phyloP scores from a whole-genome alignment of 2,329 filamentous ascomycete species.

The Aureobasidium sp. region DNA sequence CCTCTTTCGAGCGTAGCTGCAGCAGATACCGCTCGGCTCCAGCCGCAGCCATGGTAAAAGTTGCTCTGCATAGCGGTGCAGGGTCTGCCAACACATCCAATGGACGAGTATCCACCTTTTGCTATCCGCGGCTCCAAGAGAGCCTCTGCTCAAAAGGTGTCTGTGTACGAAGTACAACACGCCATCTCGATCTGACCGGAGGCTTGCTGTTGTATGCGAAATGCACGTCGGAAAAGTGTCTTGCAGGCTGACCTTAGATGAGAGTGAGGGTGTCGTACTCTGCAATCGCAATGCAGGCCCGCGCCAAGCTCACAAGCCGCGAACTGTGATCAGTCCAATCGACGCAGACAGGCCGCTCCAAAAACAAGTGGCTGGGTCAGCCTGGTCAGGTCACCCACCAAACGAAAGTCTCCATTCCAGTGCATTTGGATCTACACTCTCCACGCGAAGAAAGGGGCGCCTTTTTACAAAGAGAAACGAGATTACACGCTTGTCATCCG shows the following conservation, averaged over 20 bases:
- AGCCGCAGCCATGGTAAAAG: background rate
- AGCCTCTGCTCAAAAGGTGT: background rate
- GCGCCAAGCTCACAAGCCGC: conserved; percentile 1
- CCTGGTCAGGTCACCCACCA: too few relatives aligned
- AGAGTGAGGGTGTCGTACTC: background rate
- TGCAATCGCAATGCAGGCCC: background rate
- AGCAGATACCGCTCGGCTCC: background rate
- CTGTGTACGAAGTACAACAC: background rate
- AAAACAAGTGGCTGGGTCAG: conserved; percentile 3
- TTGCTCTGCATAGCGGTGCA: background rate
- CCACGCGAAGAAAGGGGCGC: background rate
- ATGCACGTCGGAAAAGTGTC: conserved; percentile 1
- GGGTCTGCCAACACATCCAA: conserved; percentile 1
- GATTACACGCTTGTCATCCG: background rate
- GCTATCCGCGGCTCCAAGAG: background rate
- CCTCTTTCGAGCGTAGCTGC: background rate
- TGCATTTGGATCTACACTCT: background rate
- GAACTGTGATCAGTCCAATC: background rate
- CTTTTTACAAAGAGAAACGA: background rate
- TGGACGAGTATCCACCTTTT: background rate
- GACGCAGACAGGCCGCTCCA: background rate
- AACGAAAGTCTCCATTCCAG: background rate
- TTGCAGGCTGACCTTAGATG: background rate
- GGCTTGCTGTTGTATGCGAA: background rate
- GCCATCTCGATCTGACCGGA: conserved; percentile 2